Base-by-base conservation (phyloP, 257 asterid species). In the Penstemon eatonii region DNA sequence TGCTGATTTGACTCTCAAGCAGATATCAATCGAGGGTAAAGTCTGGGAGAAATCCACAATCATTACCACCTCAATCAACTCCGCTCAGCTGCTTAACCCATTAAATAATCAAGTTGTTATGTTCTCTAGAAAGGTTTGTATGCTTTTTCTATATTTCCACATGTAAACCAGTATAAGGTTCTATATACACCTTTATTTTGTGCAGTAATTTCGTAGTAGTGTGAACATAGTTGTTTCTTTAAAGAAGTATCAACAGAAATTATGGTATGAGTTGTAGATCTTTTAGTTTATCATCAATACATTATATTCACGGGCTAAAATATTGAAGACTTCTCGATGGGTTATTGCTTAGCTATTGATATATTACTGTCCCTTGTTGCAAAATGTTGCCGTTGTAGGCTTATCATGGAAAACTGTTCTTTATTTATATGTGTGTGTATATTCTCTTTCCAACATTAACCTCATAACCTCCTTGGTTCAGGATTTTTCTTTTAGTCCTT, bases 11-110 rank as follows among this genome's bases (percentile, higher is more conserved):
- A 74, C 65, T 71, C 83, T 93, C 69, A 71, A 78, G 36, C 82
- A 78, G 63, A 83, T 85, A 67, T 77, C 77, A 47, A 60, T 81
- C 33, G 92, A 82, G 75, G 88, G 84, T 60, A 87, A 85, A 85
- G 85, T 78, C 65, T 73, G 94, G 89, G 95, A 88, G 80, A 85
- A 86, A 79, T 79, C 87, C 74, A 85, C 87, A 45, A 65, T 70
- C 37, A 60, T 90, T 70, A 78, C 77, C 56, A 79, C 88, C 19
- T 69, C 88, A 15, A 72, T 90, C 76, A 76, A 78, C 84, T 80
- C 86, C 25, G 80, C 82, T 42, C 81, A 79, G 83, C 76, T 93
- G 80, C 83, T 81, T 53, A 87, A 87, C 85, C 96, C 96, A 42
- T 60, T 76, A 46, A 84, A 64, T 69, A 72, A 72, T 75, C 92